Evolutionary conservation across 116 monocot species (phyloP).

Genomic region (Thalassia testudinum): DNA sequence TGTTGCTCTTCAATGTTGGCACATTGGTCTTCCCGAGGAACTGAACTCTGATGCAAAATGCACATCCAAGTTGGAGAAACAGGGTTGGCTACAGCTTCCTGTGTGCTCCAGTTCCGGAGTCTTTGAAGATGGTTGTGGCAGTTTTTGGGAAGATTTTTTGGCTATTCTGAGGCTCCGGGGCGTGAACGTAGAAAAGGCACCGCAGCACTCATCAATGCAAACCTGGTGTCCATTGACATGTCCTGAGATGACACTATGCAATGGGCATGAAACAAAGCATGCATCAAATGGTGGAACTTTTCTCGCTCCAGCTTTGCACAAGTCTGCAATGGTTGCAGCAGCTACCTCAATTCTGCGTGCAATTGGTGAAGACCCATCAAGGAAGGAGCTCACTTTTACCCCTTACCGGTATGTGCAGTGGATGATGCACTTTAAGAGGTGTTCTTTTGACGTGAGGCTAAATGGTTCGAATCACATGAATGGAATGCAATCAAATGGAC

Average conservation of each 20-base stretch:
- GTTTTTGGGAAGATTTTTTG: slow-evolving; percentile 47
- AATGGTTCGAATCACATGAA: slow-evolving; percentile 13
- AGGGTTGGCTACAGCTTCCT: slow-evolving; percentile 34
- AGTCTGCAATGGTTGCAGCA: slow-evolving; percentile 45
- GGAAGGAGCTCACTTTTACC: slow-evolving; percentile 69
- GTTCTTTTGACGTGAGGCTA: slow-evolving; percentile 32
- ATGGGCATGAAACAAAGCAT: slow-evolving; percentile 16
- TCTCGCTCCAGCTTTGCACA: slow-evolving; percentile 7
- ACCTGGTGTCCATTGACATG: slow-evolving; percentile 63
- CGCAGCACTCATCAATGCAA: slow-evolving; percentile 2
- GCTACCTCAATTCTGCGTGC: slow-evolving; percentile 40
- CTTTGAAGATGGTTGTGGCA: slow-evolving; percentile 29
- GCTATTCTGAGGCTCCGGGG: slow-evolving; percentile 53
- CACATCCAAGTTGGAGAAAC: slow-evolving; percentile 13
- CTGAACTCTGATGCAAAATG: slow-evolving; percentile 7
- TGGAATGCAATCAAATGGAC: neutral
- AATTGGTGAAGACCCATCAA: slow-evolving; percentile 67
- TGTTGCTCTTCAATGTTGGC: slow-evolving; percentile 76
- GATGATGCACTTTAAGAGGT: slow-evolving; percentile 77
- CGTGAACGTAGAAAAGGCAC: slow-evolving; percentile 13
- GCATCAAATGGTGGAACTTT: slow-evolving; percentile 16
- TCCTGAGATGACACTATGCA: slow-evolving; percentile 15
- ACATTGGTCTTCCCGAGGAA: slow-evolving; percentile 57
- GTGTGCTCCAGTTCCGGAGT: slow-evolving; percentile 52
- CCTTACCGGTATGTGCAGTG: slow-evolving; percentile 72